A percentile compares a stretch with the other conserved stretches of the same genome.
These are phyloP conservation scores for Dryadomyces quercivorus DNA, from an alignment of 2,329 filamentous ascomycete species.

Conservation along the genomic window DNA sequence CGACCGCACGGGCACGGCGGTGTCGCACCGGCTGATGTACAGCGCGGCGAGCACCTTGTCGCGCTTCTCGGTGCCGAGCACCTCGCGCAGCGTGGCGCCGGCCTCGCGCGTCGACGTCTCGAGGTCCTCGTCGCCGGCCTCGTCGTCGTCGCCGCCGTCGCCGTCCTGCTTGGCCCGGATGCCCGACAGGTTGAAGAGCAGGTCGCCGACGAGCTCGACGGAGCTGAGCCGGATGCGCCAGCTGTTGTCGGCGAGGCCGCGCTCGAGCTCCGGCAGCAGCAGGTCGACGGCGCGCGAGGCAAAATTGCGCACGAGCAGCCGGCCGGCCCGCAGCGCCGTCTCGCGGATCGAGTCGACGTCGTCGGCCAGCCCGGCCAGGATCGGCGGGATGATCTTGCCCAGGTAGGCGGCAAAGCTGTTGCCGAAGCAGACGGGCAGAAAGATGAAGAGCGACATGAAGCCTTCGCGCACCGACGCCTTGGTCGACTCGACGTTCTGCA, in stretches of 20 bases:
- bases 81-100: conserved; percentile 82
- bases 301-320: conserved; percentile 96
- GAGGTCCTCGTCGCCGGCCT: conserved; percentile 66
- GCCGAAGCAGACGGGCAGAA: conserved; percentile 95
- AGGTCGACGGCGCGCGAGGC: conserved; percentile 89
- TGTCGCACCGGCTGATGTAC: conserved; percentile 96
- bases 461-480: conserved; percentile 89
- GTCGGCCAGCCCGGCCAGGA: conserved; percentile 85
- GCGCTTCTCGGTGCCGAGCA: conserved; percentile 88
- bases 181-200: conserved; percentile 95
- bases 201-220: conserved; percentile 89
- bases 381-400: conserved; percentile 88
- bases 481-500: conserved; percentile 88
- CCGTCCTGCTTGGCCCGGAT: conserved; percentile 57
- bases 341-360: conserved; percentile 95
- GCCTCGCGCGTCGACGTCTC: conserved; percentile 66
- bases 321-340: conserved; percentile 86
- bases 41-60: conserved; percentile 96
- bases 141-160: conserved; percentile 55
- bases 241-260: conserved; percentile 92
- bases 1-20: conserved; percentile 76
- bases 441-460: conserved; percentile 99
- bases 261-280: conserved; percentile 84
- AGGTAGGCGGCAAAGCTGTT: conserved; percentile 98
- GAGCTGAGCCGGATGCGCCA: conserved; percentile 97